Evolutionary conservation across 2,329 filamentous ascomycete genomes (phyloP).

Genomic region (Claviceps paspali): DNA sequence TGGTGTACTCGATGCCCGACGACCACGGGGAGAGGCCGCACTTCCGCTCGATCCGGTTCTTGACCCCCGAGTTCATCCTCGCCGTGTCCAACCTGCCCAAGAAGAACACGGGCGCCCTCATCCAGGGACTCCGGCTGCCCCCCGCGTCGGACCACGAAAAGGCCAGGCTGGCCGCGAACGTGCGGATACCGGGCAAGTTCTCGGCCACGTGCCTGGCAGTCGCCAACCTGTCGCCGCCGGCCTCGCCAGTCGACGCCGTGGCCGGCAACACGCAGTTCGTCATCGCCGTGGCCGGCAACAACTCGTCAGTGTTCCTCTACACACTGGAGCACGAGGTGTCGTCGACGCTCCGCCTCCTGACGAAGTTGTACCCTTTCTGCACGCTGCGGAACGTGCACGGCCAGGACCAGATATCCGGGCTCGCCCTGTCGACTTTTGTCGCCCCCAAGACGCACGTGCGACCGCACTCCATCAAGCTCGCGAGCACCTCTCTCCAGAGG

Average conservation of each 20-base stretch:
- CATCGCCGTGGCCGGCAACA: constrained; percentile 65
- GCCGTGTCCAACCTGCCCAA: constrained; percentile 44
- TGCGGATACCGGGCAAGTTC: constrained; percentile 49
- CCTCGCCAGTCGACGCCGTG: constrained; percentile 32
- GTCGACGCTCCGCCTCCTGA: constrained; percentile 31
- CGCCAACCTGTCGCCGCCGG: constrained; percentile 45
- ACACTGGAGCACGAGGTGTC: constrained; percentile 54
- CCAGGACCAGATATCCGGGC: constrained; percentile 39
- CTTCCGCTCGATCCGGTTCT: constrained; percentile 44
- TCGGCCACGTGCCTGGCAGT: constrained; percentile 68
- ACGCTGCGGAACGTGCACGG: constrained; percentile 38
- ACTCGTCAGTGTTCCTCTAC: constrained; percentile 63
- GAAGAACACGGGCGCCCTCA: constrained; percentile 34
- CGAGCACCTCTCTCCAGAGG: constrained; percentile 68
- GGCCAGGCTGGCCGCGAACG: constrained; percentile 35
- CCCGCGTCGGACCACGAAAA: constrained; percentile 17
- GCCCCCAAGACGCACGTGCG: constrained; percentile 31
- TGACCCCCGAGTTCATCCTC: constrained; percentile 41
- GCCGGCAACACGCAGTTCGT: constrained; percentile 63
- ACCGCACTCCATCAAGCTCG: constrained; percentile 47
- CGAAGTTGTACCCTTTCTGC: constrained; percentile 35
- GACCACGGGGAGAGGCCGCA: constrained; percentile 31
- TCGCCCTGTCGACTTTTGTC: constrained; percentile 42
- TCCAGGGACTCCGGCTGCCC: constrained; percentile 42
- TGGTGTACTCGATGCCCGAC: constrained; percentile 41